Evolutionary conservation across 2,329 filamentous ascomycete genomes (phyloP).

Genomic region (Colletotrichum karsti): DNA sequence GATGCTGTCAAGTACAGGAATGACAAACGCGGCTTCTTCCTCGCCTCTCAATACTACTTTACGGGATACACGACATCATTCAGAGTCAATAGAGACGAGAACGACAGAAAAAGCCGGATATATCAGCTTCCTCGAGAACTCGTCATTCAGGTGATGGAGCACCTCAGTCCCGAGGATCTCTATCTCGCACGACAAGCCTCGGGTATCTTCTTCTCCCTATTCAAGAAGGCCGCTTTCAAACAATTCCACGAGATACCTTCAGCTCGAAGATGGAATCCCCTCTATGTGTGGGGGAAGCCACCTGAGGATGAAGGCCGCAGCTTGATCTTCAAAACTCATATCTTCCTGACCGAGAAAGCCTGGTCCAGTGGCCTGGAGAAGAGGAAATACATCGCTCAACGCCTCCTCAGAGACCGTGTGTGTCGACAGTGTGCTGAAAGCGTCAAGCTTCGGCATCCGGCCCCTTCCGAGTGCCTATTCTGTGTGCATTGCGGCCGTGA

Average conservation of each 20-base stretch:
- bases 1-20: too few relatives aligned
- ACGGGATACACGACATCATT: background rate
- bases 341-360: too few relatives aligned
- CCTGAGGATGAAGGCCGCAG: background rate
- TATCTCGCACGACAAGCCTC: background rate
- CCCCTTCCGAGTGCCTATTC: too few relatives aligned
- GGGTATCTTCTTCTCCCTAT: background rate
- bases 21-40: too few relatives aligned
- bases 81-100: fast-evolving
- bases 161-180: background rate
- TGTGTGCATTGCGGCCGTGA: too few relatives aligned
- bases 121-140: background rate
- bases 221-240: background rate
- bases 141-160: background rate
- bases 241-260: background rate
- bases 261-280: background rate
- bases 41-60: too few relatives aligned
- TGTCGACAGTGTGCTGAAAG: too few relatives aligned
- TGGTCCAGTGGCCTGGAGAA: too few relatives aligned
- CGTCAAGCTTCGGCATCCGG: too few relatives aligned
- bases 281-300: background rate
- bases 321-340: too few relatives aligned
- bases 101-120: background rate
- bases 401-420: too few relatives aligned
- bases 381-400: too few relatives aligned